Conservation (phyloP, 2,329 filamentous ascomycete species). For the Fusarium stilboides region DNA sequence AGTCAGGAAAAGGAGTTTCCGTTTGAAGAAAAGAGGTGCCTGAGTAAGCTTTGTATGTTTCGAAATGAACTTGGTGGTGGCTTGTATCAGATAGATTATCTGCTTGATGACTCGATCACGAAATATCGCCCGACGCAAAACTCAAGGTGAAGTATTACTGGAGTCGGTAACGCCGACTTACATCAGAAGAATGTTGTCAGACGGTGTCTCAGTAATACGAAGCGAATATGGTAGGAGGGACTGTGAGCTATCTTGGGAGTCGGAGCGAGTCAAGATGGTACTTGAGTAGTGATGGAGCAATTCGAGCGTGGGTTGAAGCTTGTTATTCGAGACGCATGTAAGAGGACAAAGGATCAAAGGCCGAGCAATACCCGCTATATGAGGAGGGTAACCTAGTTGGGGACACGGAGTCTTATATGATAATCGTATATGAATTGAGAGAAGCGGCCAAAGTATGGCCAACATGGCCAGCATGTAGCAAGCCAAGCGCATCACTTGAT, state of each 20-base stretch:
- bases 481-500: slow-evolving; percentile 45
- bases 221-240: slow-evolving; percentile 28
- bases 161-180: slow-evolving; percentile 33
- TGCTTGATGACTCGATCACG: slow-evolving; percentile 28
- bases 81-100: slow-evolving; percentile 43
- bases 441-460: slow-evolving; percentile 41
- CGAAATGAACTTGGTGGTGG: slow-evolving; percentile 22
- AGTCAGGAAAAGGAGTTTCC: slow-evolving; percentile 6
- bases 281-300: slow-evolving; percentile 13
- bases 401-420: slow-evolving; percentile 48
- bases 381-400: slow-evolving; percentile 28
- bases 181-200: slow-evolving; percentile 39
- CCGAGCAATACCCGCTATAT: slow-evolving; percentile 7
- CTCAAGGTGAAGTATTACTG: slow-evolving; percentile 21
- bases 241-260: slow-evolving; percentile 14
- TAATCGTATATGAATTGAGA: slow-evolving; percentile 38
- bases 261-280: slow-evolving; percentile 14
- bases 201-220: slow-evolving; percentile 31
- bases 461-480: slow-evolving; percentile 44
- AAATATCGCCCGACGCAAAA: slow-evolving; percentile 18
- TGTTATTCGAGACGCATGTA: slow-evolving; percentile 1
- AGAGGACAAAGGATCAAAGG: slow-evolving; percentile 13
- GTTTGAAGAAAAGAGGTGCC: slow-evolving; percentile 27
- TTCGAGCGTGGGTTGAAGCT: slow-evolving; percentile 8
- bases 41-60: slow-evolving; percentile 37